These are phyloP conservation scores for Collybia sp. DNA, from an alignment of 768 basidiomycete genomes.

Conservation along the genomic window DNA sequence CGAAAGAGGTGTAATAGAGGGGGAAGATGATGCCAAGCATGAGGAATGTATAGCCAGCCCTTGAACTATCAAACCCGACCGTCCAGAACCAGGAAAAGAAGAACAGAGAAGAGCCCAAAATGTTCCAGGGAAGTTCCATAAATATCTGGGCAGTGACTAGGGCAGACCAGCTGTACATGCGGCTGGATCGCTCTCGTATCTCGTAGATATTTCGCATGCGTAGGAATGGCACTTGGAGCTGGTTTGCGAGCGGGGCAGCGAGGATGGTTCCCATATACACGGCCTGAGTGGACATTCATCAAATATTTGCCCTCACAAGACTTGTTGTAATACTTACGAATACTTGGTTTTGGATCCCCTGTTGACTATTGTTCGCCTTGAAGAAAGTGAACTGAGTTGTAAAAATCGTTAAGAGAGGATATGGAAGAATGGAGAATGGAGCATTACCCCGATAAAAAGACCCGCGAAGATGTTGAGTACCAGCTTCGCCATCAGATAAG, in stretches of 20 bases:
- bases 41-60: constrained; percentile 60
- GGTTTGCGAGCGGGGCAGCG: constrained; percentile 52
- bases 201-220: constrained; percentile 58
- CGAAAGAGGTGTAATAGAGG: constrained; percentile 56
- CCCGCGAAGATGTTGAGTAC: constrained; percentile 48
- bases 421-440: constrained; percentile 13
- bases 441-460: constrained; percentile 60
- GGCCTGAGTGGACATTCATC: constrained; percentile 26
- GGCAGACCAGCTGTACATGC: constrained; percentile 64
- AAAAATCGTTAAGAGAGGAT: too few species aligned
- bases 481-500: constrained; percentile 57
- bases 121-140: constrained; percentile 59
- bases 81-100: constrained; percentile 73
- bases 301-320: background rate
- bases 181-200: constrained; percentile 60
- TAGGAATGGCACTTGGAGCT: constrained; percentile 60
- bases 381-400: constrained; percentile 48
- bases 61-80: constrained; percentile 48
- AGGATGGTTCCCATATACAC: constrained; percentile 54
- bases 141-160: constrained; percentile 51
- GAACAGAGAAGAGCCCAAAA: constrained; percentile 50
- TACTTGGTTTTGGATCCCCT: constrained; percentile 61
- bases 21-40: constrained; percentile 51
- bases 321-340: constrained; percentile 39
- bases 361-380: constrained; percentile 45